Percentiles rank a stretch among this genome's conserved stretches.
Evolutionary conservation across 1,284 basidiomycete species (phyloP).

Genomic region (Trichosporon sp.): DNA sequence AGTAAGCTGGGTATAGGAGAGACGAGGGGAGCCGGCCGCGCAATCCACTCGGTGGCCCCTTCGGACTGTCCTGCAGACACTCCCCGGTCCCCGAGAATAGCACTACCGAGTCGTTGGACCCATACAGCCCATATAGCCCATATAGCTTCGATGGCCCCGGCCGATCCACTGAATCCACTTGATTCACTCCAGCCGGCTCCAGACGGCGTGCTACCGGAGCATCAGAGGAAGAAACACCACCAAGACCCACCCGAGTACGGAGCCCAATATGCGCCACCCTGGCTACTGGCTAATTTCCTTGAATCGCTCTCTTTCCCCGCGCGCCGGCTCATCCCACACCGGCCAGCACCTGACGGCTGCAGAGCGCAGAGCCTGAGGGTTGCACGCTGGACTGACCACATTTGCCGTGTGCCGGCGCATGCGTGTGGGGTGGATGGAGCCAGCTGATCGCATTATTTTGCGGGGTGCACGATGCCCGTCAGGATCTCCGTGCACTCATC

Average conservation of each 20-base stretch:
- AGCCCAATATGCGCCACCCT: constrained; percentile 11
- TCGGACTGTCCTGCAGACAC: not conserved
- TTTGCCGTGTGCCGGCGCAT: not conserved
- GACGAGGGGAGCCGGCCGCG: not conserved
- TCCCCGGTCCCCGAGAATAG: constrained; percentile 13
- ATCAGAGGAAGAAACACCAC: not conserved
- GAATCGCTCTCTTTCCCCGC: constrained; percentile 10
- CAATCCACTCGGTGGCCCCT: not conserved
- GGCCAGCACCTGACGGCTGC: not conserved
- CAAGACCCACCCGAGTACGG: constrained; percentile 3
- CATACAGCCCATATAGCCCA: not conserved
- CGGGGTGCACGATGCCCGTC: not conserved
- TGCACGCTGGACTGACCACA: not conserved
- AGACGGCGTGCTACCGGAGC: not conserved
- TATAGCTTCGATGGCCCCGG: not conserved
- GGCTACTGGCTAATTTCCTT: not conserved
- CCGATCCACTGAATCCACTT: not conserved
- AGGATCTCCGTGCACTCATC: not conserved
- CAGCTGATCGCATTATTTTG: not conserved
- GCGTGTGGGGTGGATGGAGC: not conserved
- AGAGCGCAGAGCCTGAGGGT: not conserved
- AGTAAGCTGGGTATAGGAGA: not conserved
- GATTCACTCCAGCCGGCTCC: not conserved
- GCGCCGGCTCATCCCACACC: constrained; percentile 1
- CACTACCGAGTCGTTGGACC: not conserved